Conservation (phyloP, 169 alveolate species). For the Eimeria necatrix region DNA sequence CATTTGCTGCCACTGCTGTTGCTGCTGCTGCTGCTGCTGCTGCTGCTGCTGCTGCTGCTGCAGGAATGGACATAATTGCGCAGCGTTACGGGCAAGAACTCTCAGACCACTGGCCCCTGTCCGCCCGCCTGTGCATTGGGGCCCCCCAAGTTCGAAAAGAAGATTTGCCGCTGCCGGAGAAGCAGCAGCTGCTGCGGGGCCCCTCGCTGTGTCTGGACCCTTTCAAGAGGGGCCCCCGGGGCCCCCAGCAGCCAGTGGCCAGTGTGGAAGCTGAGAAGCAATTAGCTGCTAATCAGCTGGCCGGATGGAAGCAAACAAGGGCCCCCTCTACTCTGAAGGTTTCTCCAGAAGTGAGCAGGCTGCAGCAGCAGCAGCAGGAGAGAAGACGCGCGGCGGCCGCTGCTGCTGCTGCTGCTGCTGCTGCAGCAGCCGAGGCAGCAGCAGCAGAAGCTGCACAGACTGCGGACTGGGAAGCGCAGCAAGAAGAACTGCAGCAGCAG, state of each 20-base stretch:
- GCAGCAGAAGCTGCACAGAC: not conserved
- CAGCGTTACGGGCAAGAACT: slow-evolving; percentile 67
- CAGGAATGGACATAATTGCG: slow-evolving; percentile 80
- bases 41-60: not conserved
- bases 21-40: not conserved
- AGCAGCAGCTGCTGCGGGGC: slow-evolving; percentile 66
- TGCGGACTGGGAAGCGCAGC: slow-evolving; percentile 2
- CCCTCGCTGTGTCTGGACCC: slow-evolving; percentile 30
- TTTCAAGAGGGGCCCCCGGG: not conserved
- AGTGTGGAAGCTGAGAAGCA: not conserved
- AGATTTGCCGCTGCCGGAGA: slow-evolving; percentile 38
- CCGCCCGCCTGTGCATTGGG: slow-evolving; percentile 66
- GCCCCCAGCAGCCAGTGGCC: not conserved
- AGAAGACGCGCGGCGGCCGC: not conserved
- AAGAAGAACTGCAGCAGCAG: not conserved
- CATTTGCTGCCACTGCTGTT: not conserved
- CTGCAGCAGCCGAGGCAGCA: slow-evolving; percentile 23
- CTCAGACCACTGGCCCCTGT: slow-evolving; percentile 81
- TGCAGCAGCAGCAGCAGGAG: not conserved
- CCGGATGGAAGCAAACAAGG: not conserved
- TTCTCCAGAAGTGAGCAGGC: not conserved
- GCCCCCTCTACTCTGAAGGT: not conserved
- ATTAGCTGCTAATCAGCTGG: not conserved
- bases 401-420: not conserved
- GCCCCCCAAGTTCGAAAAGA: not conserved